Evolutionary conservation across 768 basidiomycete genomes (phyloP).

Genomic region (Kwoniella newhampshirensis): DNA sequence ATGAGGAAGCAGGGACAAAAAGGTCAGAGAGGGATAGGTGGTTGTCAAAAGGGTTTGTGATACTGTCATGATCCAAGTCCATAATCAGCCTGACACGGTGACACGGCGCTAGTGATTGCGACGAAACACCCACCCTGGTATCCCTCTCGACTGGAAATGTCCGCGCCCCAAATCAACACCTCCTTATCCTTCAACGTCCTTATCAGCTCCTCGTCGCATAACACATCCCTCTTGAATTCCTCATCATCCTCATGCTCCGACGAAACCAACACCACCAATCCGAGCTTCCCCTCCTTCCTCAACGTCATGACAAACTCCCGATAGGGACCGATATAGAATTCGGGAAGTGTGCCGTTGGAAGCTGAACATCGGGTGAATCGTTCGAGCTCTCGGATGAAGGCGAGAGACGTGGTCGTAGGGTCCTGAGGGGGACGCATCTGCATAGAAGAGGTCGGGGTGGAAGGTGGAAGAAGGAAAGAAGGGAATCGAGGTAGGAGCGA

Average conservation of each 20-base stretch:
- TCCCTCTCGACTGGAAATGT: slow-evolving; percentile 76
- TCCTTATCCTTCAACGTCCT: slow-evolving; percentile 69
- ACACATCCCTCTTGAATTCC: slow-evolving; percentile 81
- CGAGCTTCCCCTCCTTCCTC: slow-evolving; percentile 69
- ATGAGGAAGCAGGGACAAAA: slow-evolving; percentile 72
- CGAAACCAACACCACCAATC: slow-evolving; percentile 78
- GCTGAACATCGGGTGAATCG: slow-evolving; percentile 28
- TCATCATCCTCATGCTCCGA: slow-evolving; percentile 86
- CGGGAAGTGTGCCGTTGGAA: slow-evolving; percentile 61
- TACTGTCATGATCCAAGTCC: slow-evolving; percentile 35
- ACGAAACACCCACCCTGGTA: slow-evolving; percentile 62
- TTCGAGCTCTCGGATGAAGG: slow-evolving; percentile 39
- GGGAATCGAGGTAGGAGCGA: slow-evolving; percentile 47
- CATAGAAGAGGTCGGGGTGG: slow-evolving; percentile 13
- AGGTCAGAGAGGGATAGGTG: slow-evolving; percentile 89
- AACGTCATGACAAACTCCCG: slow-evolving; percentile 72
- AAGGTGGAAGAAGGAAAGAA: slow-evolving; percentile 46
- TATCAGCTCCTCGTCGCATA: slow-evolving; percentile 72
- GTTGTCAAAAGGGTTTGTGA: slow-evolving; percentile 67
- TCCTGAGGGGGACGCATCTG: slow-evolving; percentile 22
- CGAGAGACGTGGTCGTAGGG: slow-evolving; percentile 27
- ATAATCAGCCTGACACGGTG: background rate
- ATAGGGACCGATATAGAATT: slow-evolving; percentile 77
- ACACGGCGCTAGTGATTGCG: background rate
- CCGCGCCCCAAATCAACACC: slow-evolving; percentile 87